Conservation (phyloP, 208 protist species). For the Willaertia magna region DNA sequence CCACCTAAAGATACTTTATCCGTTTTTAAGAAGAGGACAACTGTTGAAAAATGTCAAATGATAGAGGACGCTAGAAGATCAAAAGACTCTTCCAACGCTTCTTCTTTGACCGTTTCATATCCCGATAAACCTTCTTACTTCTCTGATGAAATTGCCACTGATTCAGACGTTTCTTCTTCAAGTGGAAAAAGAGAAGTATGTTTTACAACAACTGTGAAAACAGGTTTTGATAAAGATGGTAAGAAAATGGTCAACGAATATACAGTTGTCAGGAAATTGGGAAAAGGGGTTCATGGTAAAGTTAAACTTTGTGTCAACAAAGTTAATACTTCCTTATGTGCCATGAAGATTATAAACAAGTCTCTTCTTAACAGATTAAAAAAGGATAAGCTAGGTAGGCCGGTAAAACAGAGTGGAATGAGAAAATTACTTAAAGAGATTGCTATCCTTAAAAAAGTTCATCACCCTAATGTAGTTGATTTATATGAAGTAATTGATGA, state of each 20-base stretch:
- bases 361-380: neutral
- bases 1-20: too few relatives aligned
- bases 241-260: neutral
- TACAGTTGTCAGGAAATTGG: neutral
- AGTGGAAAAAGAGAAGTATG: neutral
- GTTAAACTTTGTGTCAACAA: neutral
- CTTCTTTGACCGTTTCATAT: neutral
- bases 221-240: neutral
- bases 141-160: neutral
- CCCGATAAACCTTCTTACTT: neutral
- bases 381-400: neutral
- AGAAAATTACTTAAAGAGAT: constrained; percentile 77
- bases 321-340: neutral
- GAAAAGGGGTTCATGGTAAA: neutral
- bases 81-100: too few relatives aligned
- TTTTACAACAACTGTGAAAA: neutral
- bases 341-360: neutral
- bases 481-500: constrained; percentile 90
- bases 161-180: neutral
- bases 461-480: constrained; percentile 82
- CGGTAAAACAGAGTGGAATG: constrained; percentile 18
- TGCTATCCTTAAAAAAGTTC: constrained; percentile 84
- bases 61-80: neutral
- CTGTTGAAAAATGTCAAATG: too few relatives aligned
- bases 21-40: too few relatives aligned